These are phyloP conservation scores for Candida khao-thaluensis DNA, from an alignment of 805 yeast genomes.

Conservation along the genomic window DNA sequence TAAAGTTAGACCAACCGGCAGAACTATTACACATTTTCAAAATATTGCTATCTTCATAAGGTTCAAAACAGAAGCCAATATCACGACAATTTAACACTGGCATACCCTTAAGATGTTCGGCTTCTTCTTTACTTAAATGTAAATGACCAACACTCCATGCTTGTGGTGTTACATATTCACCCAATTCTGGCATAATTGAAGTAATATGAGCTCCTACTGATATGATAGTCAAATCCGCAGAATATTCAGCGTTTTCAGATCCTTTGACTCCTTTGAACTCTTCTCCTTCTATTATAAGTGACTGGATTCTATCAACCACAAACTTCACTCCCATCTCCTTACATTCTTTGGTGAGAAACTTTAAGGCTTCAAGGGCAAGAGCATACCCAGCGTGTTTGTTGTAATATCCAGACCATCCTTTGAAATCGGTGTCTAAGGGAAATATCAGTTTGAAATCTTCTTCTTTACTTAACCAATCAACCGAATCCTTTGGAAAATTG, in stretches of 20 bases:
- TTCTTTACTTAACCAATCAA: constrained; percentile 25
- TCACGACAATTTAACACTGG: constrained; percentile 16
- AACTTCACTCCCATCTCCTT: constrained; percentile 15
- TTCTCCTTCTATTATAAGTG: constrained; percentile 4
- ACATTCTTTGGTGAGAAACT: constrained; percentile 23
- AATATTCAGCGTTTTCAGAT: constrained; percentile 1
- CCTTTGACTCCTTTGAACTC: constrained; percentile 12
- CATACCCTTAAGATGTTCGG: constrained; percentile 8
- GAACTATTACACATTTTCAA: constrained; percentile 16
- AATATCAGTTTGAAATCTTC: constrained; percentile 22
- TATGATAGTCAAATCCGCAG: constrained; percentile 14
- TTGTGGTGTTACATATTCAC: constrained; percentile 11
- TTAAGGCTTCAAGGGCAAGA: constrained; percentile 39
- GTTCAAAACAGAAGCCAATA: constrained; percentile 17
- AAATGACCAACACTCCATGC: constrained; percentile 18
- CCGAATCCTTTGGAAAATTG: constrained; percentile 18
- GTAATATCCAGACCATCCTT: constrained; percentile 19
- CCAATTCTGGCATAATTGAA: constrained; percentile 11
- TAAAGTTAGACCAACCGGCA: constrained; percentile 12
- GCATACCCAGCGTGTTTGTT: constrained; percentile 47
- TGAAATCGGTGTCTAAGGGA: constrained; percentile 16
- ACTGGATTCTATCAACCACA: constrained; percentile 12
- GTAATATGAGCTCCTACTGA: constrained; percentile 16
- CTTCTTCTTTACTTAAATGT: constrained; percentile 12
- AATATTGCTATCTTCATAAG: constrained; percentile 13